Evolutionary conservation across 1,284 basidiomycete species (phyloP).

Genomic region (Mycena sp.): DNA sequence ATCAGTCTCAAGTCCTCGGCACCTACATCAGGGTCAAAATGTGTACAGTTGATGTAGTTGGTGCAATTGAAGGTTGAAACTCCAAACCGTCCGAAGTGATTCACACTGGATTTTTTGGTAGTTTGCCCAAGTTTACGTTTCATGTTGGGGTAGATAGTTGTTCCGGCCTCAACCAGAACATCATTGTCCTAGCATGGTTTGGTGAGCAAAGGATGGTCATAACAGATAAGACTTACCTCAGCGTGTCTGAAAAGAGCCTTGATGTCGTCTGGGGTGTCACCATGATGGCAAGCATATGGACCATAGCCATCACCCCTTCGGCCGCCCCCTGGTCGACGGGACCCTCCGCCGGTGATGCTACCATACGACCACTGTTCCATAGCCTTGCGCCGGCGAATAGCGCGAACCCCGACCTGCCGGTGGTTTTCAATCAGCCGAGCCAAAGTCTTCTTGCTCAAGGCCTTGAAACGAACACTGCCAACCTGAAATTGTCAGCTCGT

Average conservation of each 20-base stretch:
- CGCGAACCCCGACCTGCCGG: not conserved
- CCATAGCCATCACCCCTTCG: not conserved
- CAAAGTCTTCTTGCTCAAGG: not conserved
- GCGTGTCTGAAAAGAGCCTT: not conserved
- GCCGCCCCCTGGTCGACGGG: not conserved
- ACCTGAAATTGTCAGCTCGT: no score
- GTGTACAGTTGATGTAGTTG: conserved; percentile 3
- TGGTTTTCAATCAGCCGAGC: not conserved
- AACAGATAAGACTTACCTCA: not conserved
- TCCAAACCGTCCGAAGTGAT: not conserved
- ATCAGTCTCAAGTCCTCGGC: not conserved
- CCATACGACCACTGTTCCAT: not conserved
- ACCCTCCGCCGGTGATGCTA: not conserved
- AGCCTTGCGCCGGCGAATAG: not conserved
- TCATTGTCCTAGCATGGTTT: not conserved
- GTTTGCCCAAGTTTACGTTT: not conserved
- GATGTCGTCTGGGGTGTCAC: no score
- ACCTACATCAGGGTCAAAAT: not conserved
- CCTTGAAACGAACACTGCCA: not conserved
- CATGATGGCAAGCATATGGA: not conserved
- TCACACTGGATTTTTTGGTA: not conserved
- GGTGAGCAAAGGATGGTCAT: not conserved
- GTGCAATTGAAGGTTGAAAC: not conserved
- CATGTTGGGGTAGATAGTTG: not conserved
- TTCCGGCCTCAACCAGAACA: not conserved